These are phyloP conservation scores for Penicillium brasilianum DNA, from an alignment of 2,329 filamentous ascomycete genomes.

Conservation along the genomic window DNA sequence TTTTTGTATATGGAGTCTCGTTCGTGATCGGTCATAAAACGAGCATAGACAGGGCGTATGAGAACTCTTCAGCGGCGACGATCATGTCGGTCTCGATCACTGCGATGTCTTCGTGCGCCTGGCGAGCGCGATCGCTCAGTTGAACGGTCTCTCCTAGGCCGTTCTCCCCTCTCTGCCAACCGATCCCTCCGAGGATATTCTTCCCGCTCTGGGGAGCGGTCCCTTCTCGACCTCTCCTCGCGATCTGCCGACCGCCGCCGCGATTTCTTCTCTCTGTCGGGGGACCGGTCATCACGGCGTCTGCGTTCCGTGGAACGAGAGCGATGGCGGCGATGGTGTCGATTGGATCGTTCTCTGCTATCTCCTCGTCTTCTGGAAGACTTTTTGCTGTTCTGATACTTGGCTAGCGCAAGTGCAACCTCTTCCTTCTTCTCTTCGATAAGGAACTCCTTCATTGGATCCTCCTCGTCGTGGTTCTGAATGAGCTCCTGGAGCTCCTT, in stretches of 20 bases:
- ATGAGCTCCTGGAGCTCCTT: constrained; percentile 76
- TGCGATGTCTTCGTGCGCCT: constrained; percentile 31
- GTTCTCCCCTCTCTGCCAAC: constrained; percentile 33
- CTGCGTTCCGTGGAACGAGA: constrained; percentile 40
- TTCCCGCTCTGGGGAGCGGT: constrained; percentile 33
- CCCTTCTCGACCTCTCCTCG: constrained; percentile 36
- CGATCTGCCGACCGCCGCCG: constrained; percentile 33
- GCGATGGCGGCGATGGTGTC: constrained; percentile 53
- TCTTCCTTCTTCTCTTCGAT: constrained; percentile 92
- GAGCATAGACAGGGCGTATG: constrained; percentile 13
- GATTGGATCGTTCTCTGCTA: constrained; percentile 47
- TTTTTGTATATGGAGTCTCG: background rate
- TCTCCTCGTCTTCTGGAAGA: constrained; percentile 39
- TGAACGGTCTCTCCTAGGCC: constrained; percentile 35
- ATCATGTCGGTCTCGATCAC: constrained; percentile 39
- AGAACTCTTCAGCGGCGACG: constrained; percentile 33
- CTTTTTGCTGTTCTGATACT: constrained; percentile 57
- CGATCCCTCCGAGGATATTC: constrained; percentile 37
- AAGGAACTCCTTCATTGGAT: constrained; percentile 94
- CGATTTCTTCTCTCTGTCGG: constrained; percentile 31
- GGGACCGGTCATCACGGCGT: constrained; percentile 36
- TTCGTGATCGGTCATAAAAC: background rate
- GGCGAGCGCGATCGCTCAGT: constrained; percentile 38
- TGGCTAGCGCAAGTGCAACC: constrained; percentile 71
- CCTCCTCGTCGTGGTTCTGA: constrained; percentile 85